These are phyloP conservation scores for Alternaria hordeiaustralica DNA, from an alignment of 2,329 filamentous ascomycete species.

Conservation along the genomic window DNA sequence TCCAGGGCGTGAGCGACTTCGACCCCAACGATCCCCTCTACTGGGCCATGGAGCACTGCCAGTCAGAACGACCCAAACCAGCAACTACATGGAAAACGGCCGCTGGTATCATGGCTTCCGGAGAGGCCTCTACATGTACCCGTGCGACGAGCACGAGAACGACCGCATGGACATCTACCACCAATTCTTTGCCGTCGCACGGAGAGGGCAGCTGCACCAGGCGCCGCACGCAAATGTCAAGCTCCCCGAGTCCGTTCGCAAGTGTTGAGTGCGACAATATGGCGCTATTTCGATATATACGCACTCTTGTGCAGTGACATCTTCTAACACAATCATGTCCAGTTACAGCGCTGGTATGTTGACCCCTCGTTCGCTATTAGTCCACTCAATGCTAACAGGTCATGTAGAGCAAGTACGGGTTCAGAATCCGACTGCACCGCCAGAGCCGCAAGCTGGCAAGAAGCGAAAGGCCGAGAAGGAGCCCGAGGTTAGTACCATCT, in stretches of 20 bases:
- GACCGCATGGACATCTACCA: constrained; percentile 84
- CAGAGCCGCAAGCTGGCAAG: background rate
- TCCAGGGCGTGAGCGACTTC: constrained; percentile 82
- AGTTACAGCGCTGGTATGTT: background rate
- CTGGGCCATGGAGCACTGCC: constrained; percentile 74
- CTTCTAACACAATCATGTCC: no score
- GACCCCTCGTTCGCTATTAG: background rate
- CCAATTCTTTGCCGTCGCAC: constrained; percentile 74
- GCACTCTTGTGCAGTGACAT: background rate
- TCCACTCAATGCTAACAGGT: background rate
- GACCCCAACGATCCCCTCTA: constrained; percentile 79
- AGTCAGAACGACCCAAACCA: constrained; percentile 51
- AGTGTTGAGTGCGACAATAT: background rate
- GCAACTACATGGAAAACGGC: constrained; percentile 68
- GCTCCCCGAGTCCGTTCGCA: background rate
- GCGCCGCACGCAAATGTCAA: constrained; percentile 40
- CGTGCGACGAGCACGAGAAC: constrained; percentile 78
- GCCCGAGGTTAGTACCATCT: background rate
- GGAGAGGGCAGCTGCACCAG: constrained; percentile 58
- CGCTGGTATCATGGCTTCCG: constrained; percentile 73
- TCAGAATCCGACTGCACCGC: background rate
- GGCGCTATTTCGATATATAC: background rate
- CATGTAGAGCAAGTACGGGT: background rate
- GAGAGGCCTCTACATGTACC: constrained; percentile 74
- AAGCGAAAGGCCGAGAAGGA: background rate